Evolutionary conservation across 805 yeast genomes (phyloP).

Genomic region (Blastobotrys attinorum): DNA sequence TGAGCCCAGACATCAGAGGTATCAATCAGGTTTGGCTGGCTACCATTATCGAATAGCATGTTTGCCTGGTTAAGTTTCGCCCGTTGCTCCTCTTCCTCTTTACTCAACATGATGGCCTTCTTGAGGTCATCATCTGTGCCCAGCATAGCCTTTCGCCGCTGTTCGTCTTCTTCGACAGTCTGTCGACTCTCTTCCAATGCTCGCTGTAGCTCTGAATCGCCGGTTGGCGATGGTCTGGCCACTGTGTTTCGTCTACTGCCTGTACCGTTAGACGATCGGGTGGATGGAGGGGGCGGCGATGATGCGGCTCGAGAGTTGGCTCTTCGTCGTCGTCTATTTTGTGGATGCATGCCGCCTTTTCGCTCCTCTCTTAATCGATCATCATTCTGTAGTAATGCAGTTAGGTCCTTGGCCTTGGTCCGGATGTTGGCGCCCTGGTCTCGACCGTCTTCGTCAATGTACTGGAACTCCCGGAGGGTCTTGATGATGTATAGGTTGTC

Average conservation of each 20-base stretch:
- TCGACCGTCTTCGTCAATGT: conserved; percentile 62
- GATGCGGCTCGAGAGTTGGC: conserved; percentile 6
- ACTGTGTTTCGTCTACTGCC: neutral
- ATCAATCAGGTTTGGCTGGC: conserved; percentile 22
- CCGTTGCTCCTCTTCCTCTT: conserved; percentile 70
- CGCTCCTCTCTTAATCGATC: conserved; percentile 73
- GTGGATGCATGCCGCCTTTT: conserved; percentile 22
- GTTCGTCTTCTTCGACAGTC: conserved; percentile 80
- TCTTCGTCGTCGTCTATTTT: conserved; percentile 12
- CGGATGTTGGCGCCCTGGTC: conserved; percentile 88
- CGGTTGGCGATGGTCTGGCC: too few relatives aligned
- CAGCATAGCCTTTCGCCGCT: conserved; percentile 32
- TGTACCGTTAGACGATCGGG: neutral
- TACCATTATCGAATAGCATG: conserved; percentile 16
- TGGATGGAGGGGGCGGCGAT: neutral
- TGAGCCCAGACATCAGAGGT: conserved; percentile 30
- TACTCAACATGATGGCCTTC: conserved; percentile 60
- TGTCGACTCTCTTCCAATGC: conserved; percentile 74
- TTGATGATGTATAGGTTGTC: conserved; percentile 83
- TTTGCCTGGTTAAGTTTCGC: conserved; percentile 17
- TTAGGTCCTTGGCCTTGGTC: conserved; percentile 83
- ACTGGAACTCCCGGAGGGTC: conserved; percentile 84
- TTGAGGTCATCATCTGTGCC: conserved; percentile 55
- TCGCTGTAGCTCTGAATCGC: conserved; percentile 65
- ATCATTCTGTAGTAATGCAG: conserved; percentile 70